A percentile compares a stretch with the other conserved stretches of the same genome.
phyloP scores from a whole-genome alignment of 2,329 filamentous ascomycete genomes.

The Colletotrichum orbiculare region DNA sequence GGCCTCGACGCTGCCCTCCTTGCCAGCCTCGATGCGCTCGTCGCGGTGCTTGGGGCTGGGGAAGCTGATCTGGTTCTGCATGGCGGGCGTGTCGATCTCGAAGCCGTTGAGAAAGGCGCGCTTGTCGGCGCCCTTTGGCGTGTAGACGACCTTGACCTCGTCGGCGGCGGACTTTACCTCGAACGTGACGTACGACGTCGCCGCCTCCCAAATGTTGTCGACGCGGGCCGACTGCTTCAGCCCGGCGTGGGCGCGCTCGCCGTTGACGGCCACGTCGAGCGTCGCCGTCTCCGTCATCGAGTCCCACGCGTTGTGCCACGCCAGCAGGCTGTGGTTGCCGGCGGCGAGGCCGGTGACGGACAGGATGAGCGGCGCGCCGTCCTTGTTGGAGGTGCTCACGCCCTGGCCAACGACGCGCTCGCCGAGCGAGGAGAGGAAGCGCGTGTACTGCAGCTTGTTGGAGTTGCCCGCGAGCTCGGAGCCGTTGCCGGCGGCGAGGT shows the following conservation, averaged over 20 bases:
- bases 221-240: slow-evolving; percentile 41
- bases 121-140: slow-evolving; percentile 36
- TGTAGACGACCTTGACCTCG: slow-evolving; percentile 42
- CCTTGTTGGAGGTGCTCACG: slow-evolving; percentile 41
- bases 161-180: slow-evolving; percentile 36
- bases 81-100: slow-evolving; percentile 42
- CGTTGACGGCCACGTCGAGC: slow-evolving; percentile 42
- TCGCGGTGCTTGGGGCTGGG: slow-evolving; percentile 44
- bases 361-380: slow-evolving; percentile 41
- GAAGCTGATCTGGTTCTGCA: slow-evolving; percentile 42
- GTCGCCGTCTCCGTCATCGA: slow-evolving; percentile 38
- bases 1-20: slow-evolving; percentile 32
- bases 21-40: slow-evolving; percentile 41
- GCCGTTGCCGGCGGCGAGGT: slow-evolving; percentile 22
- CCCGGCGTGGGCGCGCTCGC: slow-evolving; percentile 29
- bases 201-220: slow-evolving; percentile 47
- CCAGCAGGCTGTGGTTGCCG: slow-evolving; percentile 43
- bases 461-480: slow-evolving; percentile 40
- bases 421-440: slow-evolving; percentile 42
- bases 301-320: slow-evolving; percentile 48
- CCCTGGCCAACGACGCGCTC: slow-evolving; percentile 44
- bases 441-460: slow-evolving; percentile 42
- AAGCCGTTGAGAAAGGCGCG: slow-evolving; percentile 46
- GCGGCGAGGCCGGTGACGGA: slow-evolving; percentile 42
- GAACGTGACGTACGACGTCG: slow-evolving; percentile 43